Evolutionary conservation across 2,329 filamentous ascomycete genomes (phyloP).

Genomic region (Graphilbum ipis-grandicollis): DNA sequence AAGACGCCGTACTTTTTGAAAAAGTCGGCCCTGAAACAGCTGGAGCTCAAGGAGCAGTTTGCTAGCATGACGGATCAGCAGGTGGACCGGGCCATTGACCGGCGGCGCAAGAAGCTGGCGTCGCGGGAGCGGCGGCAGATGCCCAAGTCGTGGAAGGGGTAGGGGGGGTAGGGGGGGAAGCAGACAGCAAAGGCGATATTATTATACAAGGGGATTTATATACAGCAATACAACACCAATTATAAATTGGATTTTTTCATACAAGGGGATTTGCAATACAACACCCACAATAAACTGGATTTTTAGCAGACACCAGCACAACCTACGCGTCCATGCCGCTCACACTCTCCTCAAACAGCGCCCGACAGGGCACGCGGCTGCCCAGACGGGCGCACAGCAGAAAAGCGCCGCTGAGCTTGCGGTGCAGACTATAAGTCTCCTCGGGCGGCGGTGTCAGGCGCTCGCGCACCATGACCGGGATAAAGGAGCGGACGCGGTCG

Average conservation of each 20-base stretch:
- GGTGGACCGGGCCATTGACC: conserved; percentile 69
- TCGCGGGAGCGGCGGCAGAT: conserved; percentile 70
- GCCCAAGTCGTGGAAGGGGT: conserved; percentile 23
- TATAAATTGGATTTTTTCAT: too few species aligned
- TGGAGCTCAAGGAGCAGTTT: conserved; percentile 63
- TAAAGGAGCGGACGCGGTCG: conserved; percentile 71
- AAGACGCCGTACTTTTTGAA: conserved; percentile 92
- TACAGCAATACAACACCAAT: too few species aligned
- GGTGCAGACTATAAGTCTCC: conserved; percentile 90
- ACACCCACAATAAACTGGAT: too few species aligned
- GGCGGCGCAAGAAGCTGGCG: conserved; percentile 76
- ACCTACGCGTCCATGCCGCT: conserved; percentile 14
- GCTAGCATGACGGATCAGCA: conserved; percentile 71
- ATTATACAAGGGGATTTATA: too few species aligned
- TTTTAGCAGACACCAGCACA: too few species aligned
- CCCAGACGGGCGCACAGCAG: conserved; percentile 75
- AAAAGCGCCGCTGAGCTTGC: conserved; percentile 91
- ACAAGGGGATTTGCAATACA: too few species aligned
- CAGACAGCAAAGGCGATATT: neutral
- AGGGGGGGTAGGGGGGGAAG: conserved; percentile 5
- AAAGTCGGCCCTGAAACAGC: conserved; percentile 79
- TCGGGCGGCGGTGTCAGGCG: conserved; percentile 80
- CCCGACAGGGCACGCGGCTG: conserved; percentile 64
- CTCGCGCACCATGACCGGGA: conserved; percentile 87
- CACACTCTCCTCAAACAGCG: conserved; percentile 53